These are phyloP conservation scores for Venturia nashicola DNA, from an alignment of 2,329 filamentous ascomycete genomes.

Conservation along the genomic window DNA sequence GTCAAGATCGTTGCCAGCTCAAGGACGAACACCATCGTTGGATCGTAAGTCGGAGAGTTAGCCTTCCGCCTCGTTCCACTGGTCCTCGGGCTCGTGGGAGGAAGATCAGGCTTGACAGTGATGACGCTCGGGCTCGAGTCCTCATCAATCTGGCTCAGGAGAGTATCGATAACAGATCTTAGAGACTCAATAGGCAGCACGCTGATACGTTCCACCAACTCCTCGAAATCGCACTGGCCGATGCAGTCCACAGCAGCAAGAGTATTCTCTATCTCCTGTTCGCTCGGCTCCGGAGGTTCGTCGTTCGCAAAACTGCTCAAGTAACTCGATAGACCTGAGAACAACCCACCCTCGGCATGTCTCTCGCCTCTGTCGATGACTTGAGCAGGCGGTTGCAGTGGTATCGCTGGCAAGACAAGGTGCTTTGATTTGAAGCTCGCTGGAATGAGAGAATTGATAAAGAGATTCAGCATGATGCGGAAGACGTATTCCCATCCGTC, in stretches of 20 bases:
- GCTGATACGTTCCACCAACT: slow-evolving; percentile 73
- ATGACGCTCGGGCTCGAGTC: slow-evolving; percentile 72
- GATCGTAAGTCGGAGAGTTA: slow-evolving; percentile 56
- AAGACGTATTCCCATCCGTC: slow-evolving; percentile 63
- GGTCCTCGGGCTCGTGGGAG: slow-evolving; percentile 43
- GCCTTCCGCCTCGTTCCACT: slow-evolving; percentile 33
- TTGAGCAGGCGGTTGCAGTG: slow-evolving; percentile 80
- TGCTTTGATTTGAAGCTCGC: slow-evolving; percentile 50
- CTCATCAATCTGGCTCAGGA: slow-evolving; percentile 79
- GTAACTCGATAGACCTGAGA: slow-evolving; percentile 91
- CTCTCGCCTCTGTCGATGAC: slow-evolving; percentile 80
- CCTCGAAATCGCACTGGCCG: slow-evolving; percentile 72
- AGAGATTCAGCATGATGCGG: slow-evolving; percentile 88
- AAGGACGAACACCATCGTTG: slow-evolving; percentile 76
- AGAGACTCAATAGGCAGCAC: slow-evolving; percentile 49
- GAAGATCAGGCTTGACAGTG: slow-evolving; percentile 75
- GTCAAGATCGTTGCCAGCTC: slow-evolving; percentile 79
- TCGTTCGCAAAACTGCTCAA: slow-evolving; percentile 98
- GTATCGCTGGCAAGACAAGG: slow-evolving; percentile 67
- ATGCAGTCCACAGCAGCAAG: slow-evolving; percentile 90
- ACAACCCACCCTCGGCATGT: slow-evolving; percentile 67
- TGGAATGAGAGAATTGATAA: slow-evolving; percentile 86
- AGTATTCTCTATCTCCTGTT: slow-evolving; percentile 93
- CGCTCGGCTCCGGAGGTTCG: slow-evolving; percentile 91
- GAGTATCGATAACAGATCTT: slow-evolving; percentile 52